Evolutionary conservation across 2,329 filamentous ascomycete genomes (phyloP), one percentile per base, ranked within the genome.

Genomic region (Tolypocladium inflatum): DNA sequence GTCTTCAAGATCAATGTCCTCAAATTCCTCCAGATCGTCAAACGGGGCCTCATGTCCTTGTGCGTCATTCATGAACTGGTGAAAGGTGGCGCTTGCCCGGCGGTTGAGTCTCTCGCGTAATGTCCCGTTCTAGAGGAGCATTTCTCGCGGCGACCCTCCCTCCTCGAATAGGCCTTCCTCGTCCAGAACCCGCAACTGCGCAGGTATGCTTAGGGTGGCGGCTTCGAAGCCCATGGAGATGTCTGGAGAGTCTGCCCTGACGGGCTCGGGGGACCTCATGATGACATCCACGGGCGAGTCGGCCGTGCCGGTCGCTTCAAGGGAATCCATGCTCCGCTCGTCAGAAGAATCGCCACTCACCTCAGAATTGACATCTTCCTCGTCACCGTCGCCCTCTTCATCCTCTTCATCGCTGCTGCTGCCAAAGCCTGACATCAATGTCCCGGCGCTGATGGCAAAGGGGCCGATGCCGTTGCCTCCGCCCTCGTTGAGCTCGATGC

Each of bases 321-420:
- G 63, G 55, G 63, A 64, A 55, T 63, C 59, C 58, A 59, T 59
- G 63, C 64, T 63, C 59, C 64, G 62, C 65, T 69, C 67, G 56
- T 72, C 68, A 66, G 63, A 64, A 63, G 67, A 73, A 71, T 71
- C 68, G 60, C 64, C 63, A 74, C 84, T 81, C 75, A 87, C 84
- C 84, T 87, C 84, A 62, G 80, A 85, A 68, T 82, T 83, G 43
- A 84, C 83, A 61, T 90, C 88, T 65, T 90, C 88, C 63, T 93
- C 87, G 63, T 88, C 88, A 59, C 90, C 89, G 60, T 96, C 90
- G 75, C 91, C 89, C 62, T 97, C 93, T 66, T 97, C 93, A 63
- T 97, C 94, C 64, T 97, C 94, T 73, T 97, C 93, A 65, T 96
- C 91, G 67, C 91, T 96, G 54, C 90, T 94, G 74, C 91, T 96